Evolutionary conservation across 2,329 filamentous ascomycete genomes (phyloP).

Genomic region (Stagonosporopsis vannaccii): DNA sequence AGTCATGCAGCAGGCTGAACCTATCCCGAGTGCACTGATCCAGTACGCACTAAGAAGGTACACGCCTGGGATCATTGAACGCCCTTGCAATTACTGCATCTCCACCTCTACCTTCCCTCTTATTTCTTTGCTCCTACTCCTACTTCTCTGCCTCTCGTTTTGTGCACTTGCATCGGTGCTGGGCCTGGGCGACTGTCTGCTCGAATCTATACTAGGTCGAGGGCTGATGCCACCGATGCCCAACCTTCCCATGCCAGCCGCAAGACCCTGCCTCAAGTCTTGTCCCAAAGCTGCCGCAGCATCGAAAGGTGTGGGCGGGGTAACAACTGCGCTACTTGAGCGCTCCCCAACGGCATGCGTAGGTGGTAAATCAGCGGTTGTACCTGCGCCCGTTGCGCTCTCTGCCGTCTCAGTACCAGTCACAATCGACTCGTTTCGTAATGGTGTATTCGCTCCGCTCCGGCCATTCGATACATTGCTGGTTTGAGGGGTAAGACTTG

Average conservation of each 20-base stretch:
- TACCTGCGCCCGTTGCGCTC: constrained; percentile 41
- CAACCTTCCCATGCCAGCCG: constrained; percentile 41
- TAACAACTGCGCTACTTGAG: constrained; percentile 11
- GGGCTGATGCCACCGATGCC: constrained; percentile 36
- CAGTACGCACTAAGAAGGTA: neutral
- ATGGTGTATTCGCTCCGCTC: constrained; percentile 37
- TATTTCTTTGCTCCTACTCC: constrained; percentile 30
- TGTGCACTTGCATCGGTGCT: constrained; percentile 22
- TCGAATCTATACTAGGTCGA: constrained; percentile 8
- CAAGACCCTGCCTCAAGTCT: constrained; percentile 41
- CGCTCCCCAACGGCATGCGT: constrained; percentile 30
- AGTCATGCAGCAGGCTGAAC: neutral
- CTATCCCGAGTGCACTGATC: neutral
- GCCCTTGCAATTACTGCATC: constrained; percentile 37
- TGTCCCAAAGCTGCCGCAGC: constrained; percentile 39
- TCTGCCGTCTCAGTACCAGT: constrained; percentile 47
- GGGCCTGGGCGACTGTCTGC: constrained; percentile 6
- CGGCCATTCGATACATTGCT: constrained; percentile 34
- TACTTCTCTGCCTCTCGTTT: constrained; percentile 23
- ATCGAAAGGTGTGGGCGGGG: constrained; percentile 32
- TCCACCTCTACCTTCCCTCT: constrained; percentile 45
- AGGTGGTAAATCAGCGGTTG: constrained; percentile 33
- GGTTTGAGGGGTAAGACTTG: constrained; percentile 37
- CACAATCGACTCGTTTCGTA: constrained; percentile 43
- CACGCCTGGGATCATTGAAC: neutral